Base-by-base conservation (phyloP, 495 filamentous ascomycete genomes). In the Xylaria grammica region DNA sequence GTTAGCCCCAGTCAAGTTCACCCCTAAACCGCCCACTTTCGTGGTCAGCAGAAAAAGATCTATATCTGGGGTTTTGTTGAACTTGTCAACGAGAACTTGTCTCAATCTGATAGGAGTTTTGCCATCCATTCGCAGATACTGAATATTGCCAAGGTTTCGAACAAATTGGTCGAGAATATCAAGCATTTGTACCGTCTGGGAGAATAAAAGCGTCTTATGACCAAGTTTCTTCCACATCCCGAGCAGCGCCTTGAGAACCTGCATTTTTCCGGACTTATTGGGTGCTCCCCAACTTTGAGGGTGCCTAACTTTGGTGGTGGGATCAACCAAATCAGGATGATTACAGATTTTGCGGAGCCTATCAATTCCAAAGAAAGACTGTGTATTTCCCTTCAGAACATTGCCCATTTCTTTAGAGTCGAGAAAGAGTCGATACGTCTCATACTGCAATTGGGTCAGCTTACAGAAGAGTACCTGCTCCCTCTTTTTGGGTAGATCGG, bases 381-480 rank as follows among this genome's bases (percentile, higher is more conserved):
- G 90, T n/a, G 85, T 82, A 24, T 85, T 89, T 29, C 89, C 89
- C 42, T 83, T 85, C 13, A 91, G 73, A 60, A 99, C 94, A 0
- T 87, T 84, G 19, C 82, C 83, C 84, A 97, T 91, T 27, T 97
- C 93, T 13, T 90, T 85, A 0, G 93, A 96, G 34, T 77, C 78
- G n/a, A 99, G 81, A 69, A 97, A 97, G 10, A 79, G 70, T 69
- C 89, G 84, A 71, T 99, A 99, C 3, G 87, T 85, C 17, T 88
- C 83, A 45, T 89, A 81, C 73, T 99, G 95, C 0, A 82, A 76
- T 55, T 84, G 85, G 1, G 92, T 93, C 29, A 99, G 82, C 72
- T 94, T 94, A 79, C 95, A 98, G 75, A 97, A 98, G 1, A 99
- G 82, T 0, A 97, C 94, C 61, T 94, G 91, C 73, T 99, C 95